phyloP scores from a whole-genome alignment of 2,329 filamentous ascomycete genomes.

The Microascus cirrosus region DNA sequence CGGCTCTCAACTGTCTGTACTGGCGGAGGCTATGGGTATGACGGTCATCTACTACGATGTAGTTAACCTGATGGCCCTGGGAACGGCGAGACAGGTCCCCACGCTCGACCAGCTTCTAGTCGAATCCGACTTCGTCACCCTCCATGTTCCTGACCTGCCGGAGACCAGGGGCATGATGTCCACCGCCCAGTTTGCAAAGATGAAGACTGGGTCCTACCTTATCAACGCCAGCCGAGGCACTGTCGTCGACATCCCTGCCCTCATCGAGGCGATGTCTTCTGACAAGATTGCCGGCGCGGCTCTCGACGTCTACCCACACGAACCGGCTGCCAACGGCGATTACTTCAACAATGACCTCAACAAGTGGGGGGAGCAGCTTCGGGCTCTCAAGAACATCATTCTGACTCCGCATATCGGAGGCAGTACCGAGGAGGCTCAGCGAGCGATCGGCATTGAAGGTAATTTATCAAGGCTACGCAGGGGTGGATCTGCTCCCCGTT shows the following conservation, averaged over 20 bases:
- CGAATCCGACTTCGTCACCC: conserved; percentile 81
- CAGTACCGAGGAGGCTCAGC: conserved; percentile 94
- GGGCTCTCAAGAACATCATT: conserved; percentile 81
- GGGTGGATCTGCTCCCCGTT: background rate
- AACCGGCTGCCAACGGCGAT: conserved; percentile 87
- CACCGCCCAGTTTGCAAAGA: conserved; percentile 64
- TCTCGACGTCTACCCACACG: conserved; percentile 91
- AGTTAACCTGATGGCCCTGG: conserved; percentile 86
- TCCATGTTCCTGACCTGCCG: conserved; percentile 85
- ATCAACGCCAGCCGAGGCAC: conserved; percentile 94
- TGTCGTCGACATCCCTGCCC: conserved; percentile 85
- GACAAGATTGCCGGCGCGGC: conserved; percentile 89
- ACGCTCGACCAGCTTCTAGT: conserved; percentile 66
- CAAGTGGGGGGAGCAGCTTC: conserved; percentile 73
- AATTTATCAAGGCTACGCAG: conserved; percentile 6
- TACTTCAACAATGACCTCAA: conserved; percentile 86
- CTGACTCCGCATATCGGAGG: conserved; percentile 95
- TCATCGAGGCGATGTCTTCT: conserved; percentile 75
- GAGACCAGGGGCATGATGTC: conserved; percentile 93
- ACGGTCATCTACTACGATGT: conserved; percentile 95
- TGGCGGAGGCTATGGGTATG: conserved; percentile 98
- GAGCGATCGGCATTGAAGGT: conserved; percentile 85
- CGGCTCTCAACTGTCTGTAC: conserved; percentile 85
- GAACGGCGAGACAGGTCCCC: conserved; percentile 73
- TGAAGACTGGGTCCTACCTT: conserved; percentile 88